Evolutionary conservation across 768 basidiomycete species (phyloP), one percentile per base, ranked within the genome.

Genomic region (Phaeotremella fagi): DNA sequence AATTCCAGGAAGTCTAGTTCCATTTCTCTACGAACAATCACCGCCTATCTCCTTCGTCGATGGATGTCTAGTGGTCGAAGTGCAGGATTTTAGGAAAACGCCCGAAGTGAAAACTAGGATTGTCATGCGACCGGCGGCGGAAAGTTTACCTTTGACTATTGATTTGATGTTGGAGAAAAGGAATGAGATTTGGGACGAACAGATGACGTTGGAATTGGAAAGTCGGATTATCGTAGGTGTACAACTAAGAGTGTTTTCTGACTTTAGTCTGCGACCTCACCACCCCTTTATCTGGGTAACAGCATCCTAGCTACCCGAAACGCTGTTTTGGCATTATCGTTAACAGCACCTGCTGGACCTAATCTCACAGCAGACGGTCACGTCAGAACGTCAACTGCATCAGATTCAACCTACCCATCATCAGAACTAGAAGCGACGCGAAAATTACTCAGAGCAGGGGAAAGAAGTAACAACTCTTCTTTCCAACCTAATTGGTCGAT

Each of bases 61-160:
- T 43, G 75, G 76, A 9, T 77, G 76, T 54, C 64, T 77, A 16
- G 75, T 77, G 18, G 75, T 78, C 46, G 77, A 78, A 53, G 65
- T 78, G n/a, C 74, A 76, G 59, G 77, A 78, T 53, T 75, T 71
- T 48, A 67, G 77, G 23, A 50, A 55, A 33, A 33, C 35, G 6
- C 57, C 57, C 5, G 64, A 66, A 24, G 37, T 45, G 2, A 27
- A 54, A 25, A 57, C 53, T 5, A 54, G 63, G 22, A 64, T 68
- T 25, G 66, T 66, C 18, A 68, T 63, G 65, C 60, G 66, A 4
- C 68, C 66, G 20, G 65, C 68, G 1, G 59, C 65, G 9, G 68
- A 67, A 48, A 56, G 60, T 38, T 38, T 70, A 27, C 52, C 58
- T 20, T 60, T 66, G 54, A 66, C 68, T 2, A 66, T 70, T 28